A percentile compares a stretch with the other conserved stretches of the same genome.
Conservation (phyloP, 345 rosid genomes). For the Gossypium stocksii region DNA sequence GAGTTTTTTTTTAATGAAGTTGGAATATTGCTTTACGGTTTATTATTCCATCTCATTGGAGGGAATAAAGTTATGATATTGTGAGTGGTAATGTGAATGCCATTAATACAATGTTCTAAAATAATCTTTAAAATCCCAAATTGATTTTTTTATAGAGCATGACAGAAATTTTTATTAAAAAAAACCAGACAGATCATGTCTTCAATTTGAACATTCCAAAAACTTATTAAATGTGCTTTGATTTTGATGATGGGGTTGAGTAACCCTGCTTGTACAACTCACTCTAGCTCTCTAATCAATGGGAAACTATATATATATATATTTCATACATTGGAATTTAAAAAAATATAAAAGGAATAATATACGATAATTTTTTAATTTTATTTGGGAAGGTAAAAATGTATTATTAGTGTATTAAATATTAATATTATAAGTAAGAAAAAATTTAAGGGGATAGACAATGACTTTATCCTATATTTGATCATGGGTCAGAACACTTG, state of each 20-base stretch:
- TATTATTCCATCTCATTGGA: background rate
- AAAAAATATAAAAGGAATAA: too few species aligned
- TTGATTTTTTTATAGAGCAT: background rate
- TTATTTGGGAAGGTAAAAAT: too few species aligned
- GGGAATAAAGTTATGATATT: background rate
- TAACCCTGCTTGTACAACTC: background rate
- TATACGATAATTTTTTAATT: too few species aligned
- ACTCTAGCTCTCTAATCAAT: background rate
- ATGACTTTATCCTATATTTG: accelerated
- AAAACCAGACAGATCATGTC: background rate
- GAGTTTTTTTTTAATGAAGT: background rate
- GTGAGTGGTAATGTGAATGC: slow-evolving; percentile 10
- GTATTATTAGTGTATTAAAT: too few species aligned
- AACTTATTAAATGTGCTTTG: slow-evolving; percentile 2
- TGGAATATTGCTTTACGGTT: background rate
- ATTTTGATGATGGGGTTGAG: background rate
- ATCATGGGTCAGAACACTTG: accelerated
- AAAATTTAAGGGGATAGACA: too few species aligned
- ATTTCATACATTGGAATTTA: too few species aligned
- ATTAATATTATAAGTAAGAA: too few species aligned
- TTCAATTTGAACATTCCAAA: slow-evolving; percentile 13
- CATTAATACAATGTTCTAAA: slow-evolving; percentile 11
- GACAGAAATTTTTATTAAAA: background rate
- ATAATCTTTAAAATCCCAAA: background rate
- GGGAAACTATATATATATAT: background rate